Evolutionary conservation across 208 protist genomes (phyloP).

Genomic region (Leptomonas pyrrhocoris): DNA sequence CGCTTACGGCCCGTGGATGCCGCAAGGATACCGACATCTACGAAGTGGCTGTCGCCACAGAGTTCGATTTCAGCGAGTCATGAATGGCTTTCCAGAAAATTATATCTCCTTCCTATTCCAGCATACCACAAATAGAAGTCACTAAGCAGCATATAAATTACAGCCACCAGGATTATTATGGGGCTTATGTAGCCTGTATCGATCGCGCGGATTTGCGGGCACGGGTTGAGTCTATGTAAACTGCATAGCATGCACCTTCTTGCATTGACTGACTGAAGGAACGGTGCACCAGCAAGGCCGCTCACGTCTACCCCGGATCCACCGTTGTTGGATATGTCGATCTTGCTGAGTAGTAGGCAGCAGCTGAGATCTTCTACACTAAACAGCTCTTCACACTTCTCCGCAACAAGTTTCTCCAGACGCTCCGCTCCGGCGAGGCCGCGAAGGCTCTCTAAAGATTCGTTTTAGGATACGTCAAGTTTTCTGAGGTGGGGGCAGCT

Average conservation of each 20-base stretch:
- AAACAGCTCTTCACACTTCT: too few species aligned
- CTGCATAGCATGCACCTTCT: neutral
- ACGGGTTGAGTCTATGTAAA: neutral
- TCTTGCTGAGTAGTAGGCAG: neutral
- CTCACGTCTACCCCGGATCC: neutral
- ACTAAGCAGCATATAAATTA: too few species aligned
- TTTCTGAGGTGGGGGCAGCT: neutral
- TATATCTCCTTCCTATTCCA: too few species aligned
- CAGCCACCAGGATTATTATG: too few species aligned
- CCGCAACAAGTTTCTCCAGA: neutral
- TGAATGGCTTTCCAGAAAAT: too few species aligned
- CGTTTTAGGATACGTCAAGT: conserved; percentile 4
- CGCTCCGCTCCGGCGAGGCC: neutral
- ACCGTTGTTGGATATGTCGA: neutral
- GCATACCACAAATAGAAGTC: too few species aligned
- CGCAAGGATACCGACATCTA: too few species aligned
- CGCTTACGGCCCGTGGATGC: too few species aligned
- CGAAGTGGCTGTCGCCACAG: too few species aligned
- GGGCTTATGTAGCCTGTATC: too few species aligned
- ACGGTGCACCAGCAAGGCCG: conserved; percentile 1
- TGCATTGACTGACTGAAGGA: neutral
- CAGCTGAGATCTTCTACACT: neutral
- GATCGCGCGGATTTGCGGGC: too few species aligned
- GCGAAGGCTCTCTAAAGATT: neutral
- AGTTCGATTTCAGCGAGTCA: too few species aligned